A percentile compares a stretch with the other conserved stretches of the same genome.
Conservation (phyloP, 345 rosid species). For the Eucalyptus pumila region DNA sequence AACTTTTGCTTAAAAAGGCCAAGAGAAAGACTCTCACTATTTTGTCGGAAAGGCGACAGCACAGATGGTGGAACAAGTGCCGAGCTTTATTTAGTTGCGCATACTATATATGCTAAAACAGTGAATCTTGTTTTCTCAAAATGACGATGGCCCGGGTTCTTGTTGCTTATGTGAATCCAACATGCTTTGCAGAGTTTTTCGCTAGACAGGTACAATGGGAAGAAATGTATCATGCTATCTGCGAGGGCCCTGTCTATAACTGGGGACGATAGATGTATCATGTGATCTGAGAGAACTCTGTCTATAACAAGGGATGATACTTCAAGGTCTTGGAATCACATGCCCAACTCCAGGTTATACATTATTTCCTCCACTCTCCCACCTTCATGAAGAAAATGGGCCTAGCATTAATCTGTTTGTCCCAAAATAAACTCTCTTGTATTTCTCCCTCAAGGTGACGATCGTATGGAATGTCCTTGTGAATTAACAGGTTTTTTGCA, state of each 20-base stretch:
- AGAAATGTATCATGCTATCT: conserved; percentile 12
- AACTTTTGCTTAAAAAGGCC: not conserved
- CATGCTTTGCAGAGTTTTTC: conserved; percentile 8
- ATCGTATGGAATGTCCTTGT: too few relatives aligned
- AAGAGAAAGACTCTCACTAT: not conserved
- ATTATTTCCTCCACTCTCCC: too few relatives aligned
- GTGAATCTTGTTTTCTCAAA: not conserved
- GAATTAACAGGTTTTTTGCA: too few relatives aligned
- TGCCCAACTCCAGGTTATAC: too few relatives aligned
- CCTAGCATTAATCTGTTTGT: too few relatives aligned
- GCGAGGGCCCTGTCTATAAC: conserved; percentile 2
- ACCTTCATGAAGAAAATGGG: too few relatives aligned
- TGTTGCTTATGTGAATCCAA: not conserved
- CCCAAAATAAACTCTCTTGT: too few relatives aligned
- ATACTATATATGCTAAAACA: not conserved
- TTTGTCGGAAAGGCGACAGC: not conserved
- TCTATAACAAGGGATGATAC: conserved; percentile 6
- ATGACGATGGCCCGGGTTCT: not conserved
- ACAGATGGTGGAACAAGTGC: not conserved
- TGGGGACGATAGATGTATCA: too few relatives aligned
- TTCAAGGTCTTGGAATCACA: not conserved
- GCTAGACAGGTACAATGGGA: conserved; percentile 5
- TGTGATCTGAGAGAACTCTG: too few relatives aligned
- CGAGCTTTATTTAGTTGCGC: not conserved
- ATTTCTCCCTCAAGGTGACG: too few relatives aligned